Evolutionary conservation across 169 alveolate species (phyloP).

Genomic region (Cryptosporidium sp.): DNA sequence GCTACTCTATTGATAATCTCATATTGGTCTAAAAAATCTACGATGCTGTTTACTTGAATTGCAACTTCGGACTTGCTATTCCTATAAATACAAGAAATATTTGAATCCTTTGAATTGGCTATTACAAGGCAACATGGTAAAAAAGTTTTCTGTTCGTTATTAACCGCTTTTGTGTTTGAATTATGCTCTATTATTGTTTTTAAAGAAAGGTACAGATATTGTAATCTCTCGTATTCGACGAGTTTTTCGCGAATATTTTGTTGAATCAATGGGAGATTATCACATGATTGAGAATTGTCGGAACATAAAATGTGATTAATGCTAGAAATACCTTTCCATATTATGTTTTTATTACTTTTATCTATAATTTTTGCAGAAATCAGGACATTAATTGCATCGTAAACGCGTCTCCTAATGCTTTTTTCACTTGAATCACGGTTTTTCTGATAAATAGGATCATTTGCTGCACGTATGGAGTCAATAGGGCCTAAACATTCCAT

Average conservation of each 20-base stretch:
- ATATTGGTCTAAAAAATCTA: conserved; percentile 59
- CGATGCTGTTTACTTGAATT: conserved; percentile 54
- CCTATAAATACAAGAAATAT: conserved; percentile 59
- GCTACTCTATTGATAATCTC: conserved; percentile 72
- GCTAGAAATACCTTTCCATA: conserved; percentile 68
- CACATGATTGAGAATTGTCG: conserved; percentile 7
- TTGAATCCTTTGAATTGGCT: conserved; percentile 60
- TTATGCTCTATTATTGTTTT: conserved; percentile 68
- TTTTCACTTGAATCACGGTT: conserved; percentile 80
- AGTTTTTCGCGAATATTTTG: conserved; percentile 53
- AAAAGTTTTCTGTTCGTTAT: not conserved
- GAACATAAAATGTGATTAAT: conserved; percentile 31
- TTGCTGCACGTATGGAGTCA: conserved; percentile 24
- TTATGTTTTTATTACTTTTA: conserved; percentile 78
- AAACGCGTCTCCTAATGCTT: conserved; percentile 88
- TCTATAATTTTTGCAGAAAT: conserved; percentile 82
- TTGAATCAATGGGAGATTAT: conserved; percentile 56
- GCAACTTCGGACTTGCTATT: conserved; percentile 53
- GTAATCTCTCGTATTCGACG: conserved; percentile 58
- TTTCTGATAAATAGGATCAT: conserved; percentile 48
- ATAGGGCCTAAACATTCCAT: conserved; percentile 68
- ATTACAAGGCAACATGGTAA: conserved; percentile 60
- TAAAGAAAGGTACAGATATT: conserved; percentile 32
- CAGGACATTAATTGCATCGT: conserved; percentile 88
- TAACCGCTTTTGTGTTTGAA: not conserved